These are phyloP conservation scores for Solanum chiquidenum DNA, from an alignment of 257 asterid genomes.

Conservation along the genomic window DNA sequence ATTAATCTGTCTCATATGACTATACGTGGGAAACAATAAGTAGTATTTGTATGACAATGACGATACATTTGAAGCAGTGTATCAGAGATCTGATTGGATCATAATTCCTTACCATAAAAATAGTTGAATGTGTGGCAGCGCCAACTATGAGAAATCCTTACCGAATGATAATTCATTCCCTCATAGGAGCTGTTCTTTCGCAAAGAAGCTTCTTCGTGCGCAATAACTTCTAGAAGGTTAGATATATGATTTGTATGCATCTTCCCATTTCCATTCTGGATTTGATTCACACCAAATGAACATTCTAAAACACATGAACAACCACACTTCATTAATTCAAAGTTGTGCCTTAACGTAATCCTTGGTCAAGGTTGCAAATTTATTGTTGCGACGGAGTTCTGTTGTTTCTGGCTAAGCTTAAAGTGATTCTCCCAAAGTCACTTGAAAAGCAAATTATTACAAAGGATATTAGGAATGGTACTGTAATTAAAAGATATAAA, in stretches of 20 bases:
- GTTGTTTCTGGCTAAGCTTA: too few species aligned
- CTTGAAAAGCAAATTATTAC: background rate
- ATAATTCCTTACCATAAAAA: background rate
- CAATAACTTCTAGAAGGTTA: background rate
- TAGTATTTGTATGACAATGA: background rate
- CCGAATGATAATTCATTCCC: background rate
- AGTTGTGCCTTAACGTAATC: background rate
- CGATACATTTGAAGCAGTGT: background rate
- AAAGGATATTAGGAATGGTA: background rate
- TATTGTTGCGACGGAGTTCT: background rate
- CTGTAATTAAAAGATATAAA: background rate
- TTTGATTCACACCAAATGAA: background rate
- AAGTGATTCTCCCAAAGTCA: background rate
- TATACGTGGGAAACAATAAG: background rate
- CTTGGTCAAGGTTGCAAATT: background rate
- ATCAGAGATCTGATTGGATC: background rate
- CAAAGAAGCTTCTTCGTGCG: background rate
- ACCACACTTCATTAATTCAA: background rate
- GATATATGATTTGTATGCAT: background rate
- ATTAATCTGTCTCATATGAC: background rate
- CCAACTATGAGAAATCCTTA: background rate
- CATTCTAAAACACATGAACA: background rate
- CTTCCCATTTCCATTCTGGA: background rate
- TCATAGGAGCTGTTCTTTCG: background rate
- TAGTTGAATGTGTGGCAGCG: background rate